phyloP scores from a whole-genome alignment of 352 stramenopile genomes.

The Pythium aquatile region DNA sequence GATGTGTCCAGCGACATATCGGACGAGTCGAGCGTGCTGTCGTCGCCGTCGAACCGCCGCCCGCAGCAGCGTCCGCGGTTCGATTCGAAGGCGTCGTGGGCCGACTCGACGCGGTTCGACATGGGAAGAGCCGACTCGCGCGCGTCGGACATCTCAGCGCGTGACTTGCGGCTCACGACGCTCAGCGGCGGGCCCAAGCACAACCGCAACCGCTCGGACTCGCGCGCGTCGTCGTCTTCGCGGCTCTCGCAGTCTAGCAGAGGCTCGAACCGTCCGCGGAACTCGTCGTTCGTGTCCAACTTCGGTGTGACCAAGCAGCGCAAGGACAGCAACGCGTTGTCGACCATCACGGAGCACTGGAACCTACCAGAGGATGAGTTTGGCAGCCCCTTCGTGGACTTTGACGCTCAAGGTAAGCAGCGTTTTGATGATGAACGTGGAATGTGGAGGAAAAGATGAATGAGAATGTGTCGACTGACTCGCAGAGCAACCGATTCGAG shows the following conservation, averaged over 20 bases:
- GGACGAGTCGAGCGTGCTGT: conserved; percentile 54
- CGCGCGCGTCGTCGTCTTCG: conserved; percentile 41
- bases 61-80: conserved; percentile 58
- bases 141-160: conserved; percentile 68
- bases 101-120: conserved; percentile 85
- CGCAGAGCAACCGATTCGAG: conserved; percentile 76
- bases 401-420: conserved; percentile 68
- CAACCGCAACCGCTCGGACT: conserved; percentile 60
- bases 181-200: conserved; percentile 34
- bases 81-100: conserved; percentile 82
- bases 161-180: conserved; percentile 62
- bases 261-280: conserved; percentile 41
- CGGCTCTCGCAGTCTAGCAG: conserved; percentile 54
- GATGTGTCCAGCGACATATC: conserved; percentile 38
- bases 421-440: not conserved
- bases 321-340: conserved; percentile 75
- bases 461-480: not conserved
- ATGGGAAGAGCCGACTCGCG: conserved; percentile 80
- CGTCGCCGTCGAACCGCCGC: conserved; percentile 46
- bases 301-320: conserved; percentile 65
- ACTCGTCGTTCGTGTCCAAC: conserved; percentile 78
- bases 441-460: not conserved
- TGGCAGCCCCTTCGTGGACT: conserved; percentile 70
- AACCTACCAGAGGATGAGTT: conserved; percentile 80
- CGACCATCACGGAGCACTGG: conserved; percentile 88